Percentiles rank a stretch among this genome's conserved stretches.
Evolutionary conservation across 805 yeast species (phyloP).

Genomic region (Wickerhamiella spandovensis): DNA sequence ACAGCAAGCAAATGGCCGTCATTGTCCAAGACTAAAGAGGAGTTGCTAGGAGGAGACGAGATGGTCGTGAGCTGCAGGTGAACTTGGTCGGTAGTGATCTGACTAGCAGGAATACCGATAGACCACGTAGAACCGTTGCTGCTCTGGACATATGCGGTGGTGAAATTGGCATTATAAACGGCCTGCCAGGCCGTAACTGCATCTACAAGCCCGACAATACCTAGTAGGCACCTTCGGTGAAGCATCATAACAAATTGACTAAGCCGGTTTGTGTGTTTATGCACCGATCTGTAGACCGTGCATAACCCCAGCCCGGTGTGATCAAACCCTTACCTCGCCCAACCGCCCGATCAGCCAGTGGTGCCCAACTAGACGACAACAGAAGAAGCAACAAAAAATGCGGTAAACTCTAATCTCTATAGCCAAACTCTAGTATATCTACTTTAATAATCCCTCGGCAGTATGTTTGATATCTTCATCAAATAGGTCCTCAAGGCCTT

Average conservation of each 20-base stretch:
- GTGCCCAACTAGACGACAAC: no score
- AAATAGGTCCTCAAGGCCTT: conserved; percentile 12
- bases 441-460: conserved; percentile 6
- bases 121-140: conserved; percentile 13
- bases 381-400: no score
- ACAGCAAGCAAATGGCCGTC: conserved; percentile 17
- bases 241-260: neutral
- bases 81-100: conserved; percentile 3
- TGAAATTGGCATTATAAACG: conserved; percentile 14
- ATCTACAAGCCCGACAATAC: neutral
- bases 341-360: neutral
- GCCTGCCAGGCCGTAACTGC: conserved; percentile 13
- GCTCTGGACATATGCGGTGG: conserved; percentile 13
- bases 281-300: neutral
- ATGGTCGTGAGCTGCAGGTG: conserved; percentile 9
- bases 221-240: neutral
- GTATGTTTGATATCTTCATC: conserved; percentile 9
- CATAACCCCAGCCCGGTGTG: no score
- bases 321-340: neutral
- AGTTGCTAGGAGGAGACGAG: conserved; percentile 19
- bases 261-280: neutral
- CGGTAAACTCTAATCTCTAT: no score
- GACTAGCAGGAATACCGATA: conserved; percentile 6
- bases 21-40: conserved; percentile 19
- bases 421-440: neutral